phyloP scores from a whole-genome alignment of 78 protist species.

The Emiliania huxleyi region DNA sequence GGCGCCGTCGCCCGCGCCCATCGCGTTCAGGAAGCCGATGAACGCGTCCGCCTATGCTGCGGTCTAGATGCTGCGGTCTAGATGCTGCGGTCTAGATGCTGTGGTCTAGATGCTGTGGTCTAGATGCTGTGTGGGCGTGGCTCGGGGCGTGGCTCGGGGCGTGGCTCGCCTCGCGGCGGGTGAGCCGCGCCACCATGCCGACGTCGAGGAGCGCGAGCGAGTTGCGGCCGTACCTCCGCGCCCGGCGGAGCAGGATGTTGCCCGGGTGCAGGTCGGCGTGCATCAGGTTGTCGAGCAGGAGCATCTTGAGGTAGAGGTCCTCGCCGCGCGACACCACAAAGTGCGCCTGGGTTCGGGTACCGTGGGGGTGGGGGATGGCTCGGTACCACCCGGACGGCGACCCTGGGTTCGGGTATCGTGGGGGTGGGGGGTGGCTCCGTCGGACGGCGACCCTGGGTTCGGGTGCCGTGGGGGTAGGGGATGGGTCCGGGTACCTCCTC shows the following conservation, averaged over 20 bases:
- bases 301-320: constrained; percentile 45
- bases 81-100: too few species aligned
- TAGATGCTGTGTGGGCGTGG: too few species aligned
- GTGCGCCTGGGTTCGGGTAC: neutral
- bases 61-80: too few species aligned
- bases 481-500: too few species aligned
- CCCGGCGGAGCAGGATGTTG: neutral
- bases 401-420: too few species aligned
- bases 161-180: neutral
- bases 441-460: too few species aligned
- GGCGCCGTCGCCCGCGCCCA: constrained; percentile 10
- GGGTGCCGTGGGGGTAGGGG: neutral
- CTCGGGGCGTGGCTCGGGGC: too few species aligned
- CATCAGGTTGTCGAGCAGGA: constrained; percentile 40
- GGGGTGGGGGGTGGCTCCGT: too few species aligned
- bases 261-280: constrained; percentile 45
- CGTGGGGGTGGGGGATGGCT: neutral
- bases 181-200: constrained; percentile 28
- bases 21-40: neutral
- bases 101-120: too few species aligned
- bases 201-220: constrained; percentile 8
- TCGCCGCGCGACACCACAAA: neutral
- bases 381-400: too few species aligned
- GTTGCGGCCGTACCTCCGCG: neutral
- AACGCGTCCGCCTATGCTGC: neutral